Percentiles rank a stretch among this genome's conserved stretches.
phyloP scores from a whole-genome alignment of 257 asterid genomes.

The Solanum chmielewskii region DNA sequence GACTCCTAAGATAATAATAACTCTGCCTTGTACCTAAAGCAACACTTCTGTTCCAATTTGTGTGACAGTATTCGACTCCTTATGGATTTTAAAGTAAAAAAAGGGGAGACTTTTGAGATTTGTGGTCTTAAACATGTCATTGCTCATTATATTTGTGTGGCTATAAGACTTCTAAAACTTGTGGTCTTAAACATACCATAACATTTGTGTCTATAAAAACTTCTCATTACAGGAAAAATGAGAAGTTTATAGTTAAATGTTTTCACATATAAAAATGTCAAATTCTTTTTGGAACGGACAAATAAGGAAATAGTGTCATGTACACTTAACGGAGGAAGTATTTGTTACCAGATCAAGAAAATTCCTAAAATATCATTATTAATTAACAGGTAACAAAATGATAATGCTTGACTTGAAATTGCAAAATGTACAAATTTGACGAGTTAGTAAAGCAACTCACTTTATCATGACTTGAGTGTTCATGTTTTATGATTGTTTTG shows the following conservation, averaged over 20 bases:
- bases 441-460: constrained; percentile 24
- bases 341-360: not conserved
- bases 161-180: not conserved
- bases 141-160: not conserved
- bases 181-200: not conserved
- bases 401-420: not conserved
- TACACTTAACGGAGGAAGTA: not conserved
- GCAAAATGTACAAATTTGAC: not conserved
- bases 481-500: constrained; percentile 63
- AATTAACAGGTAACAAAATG: not conserved
- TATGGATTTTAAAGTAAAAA: not conserved
- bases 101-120: not conserved
- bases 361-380: not conserved
- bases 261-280: not conserved
- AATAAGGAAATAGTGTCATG: not conserved
- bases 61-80: not conserved
- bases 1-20: not conserved
- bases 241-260: not conserved
- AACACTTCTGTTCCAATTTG: not conserved
- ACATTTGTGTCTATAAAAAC: not conserved
- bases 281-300: not conserved
- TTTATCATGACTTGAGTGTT: constrained; percentile 66
- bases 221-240: not conserved
- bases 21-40: not conserved
- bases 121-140: not conserved